Base-by-base conservation (phyloP, 805 yeast genomes). In the Schwanniomyces yamadae region DNA sequence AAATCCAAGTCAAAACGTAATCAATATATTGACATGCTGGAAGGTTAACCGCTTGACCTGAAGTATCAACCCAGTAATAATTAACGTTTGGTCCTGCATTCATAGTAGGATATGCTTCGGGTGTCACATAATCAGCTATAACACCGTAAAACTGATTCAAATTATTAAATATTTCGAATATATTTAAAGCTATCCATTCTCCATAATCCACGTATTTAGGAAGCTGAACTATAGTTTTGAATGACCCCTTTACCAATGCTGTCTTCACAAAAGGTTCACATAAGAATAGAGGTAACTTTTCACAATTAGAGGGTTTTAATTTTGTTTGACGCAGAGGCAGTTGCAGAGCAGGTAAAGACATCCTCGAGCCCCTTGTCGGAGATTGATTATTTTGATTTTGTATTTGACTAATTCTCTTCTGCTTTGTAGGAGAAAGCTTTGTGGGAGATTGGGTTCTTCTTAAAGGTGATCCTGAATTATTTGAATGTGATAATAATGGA, bases 1-100 rank as follows among this genome's bases (percentile, higher is more conserved):
- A 79, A 40, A 91, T 86, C 96, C 97, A 90, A 6, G 93, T 78
- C 44, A 90, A 68, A 1, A 93, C 96, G 54, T 82, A 82, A 44
- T 93, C 98, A 35, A 93, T 91, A 60, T 91, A 93, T 46, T 89
- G 95, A 44, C 80, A 73, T 1, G 99, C 98, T 5, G 98, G 97
- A 19, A 93, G 72, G 36, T 89, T 84, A 11, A 86, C 78, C 6
- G 91, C 78, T 57, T 88, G 86, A 31, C 85, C 86, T 31, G 55
- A 55, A 37, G 82, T 77, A 59, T 87, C 95, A 14, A 88, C 75
- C 96, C 98, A 93, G 23, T 86, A 65, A 53, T 93, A 93, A 51
- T 89, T 95, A 4, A 90, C 82, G 39, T 82, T 82, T 2, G 96
- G 88, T 4, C 96, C 99, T 0, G 98, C 99, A 50, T 80, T 88